Conservation (phyloP, 768 basidiomycete species). For the Megacollybia marginata region DNA sequence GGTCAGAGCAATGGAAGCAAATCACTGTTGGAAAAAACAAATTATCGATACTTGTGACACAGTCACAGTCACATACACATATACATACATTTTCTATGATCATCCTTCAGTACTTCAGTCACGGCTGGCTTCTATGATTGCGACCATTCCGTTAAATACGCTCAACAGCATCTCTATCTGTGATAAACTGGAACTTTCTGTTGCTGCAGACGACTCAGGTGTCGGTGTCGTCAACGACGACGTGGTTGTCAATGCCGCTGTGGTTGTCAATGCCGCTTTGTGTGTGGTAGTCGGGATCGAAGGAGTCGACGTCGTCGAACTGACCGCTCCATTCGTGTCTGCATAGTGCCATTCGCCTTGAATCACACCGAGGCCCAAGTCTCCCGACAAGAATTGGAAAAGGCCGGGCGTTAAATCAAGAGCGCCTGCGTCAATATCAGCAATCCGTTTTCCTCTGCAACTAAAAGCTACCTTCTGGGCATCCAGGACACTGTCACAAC, state of each 20-base stretch:
- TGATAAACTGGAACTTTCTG: too few relatives aligned
- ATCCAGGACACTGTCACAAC: constrained; percentile 49
- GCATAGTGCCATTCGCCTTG: constrained; percentile 41
- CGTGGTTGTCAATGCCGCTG: constrained; percentile 15
- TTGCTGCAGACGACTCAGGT: background rate
- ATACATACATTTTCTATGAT: too few relatives aligned
- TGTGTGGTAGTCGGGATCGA: constrained; percentile 6
- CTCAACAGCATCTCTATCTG: too few relatives aligned
- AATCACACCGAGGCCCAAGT: constrained; percentile 35
- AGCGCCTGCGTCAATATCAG: constrained; percentile 15
- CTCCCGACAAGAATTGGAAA: constrained; percentile 42
- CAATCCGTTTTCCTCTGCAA: too few relatives aligned
- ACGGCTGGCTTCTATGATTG: too few relatives aligned
- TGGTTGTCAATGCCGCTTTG: constrained; percentile 13
- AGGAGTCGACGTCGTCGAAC: constrained; percentile 15
- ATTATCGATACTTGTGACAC: too few relatives aligned
- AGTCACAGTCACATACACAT: too few relatives aligned
- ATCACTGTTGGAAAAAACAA: too few relatives aligned
- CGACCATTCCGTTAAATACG: too few relatives aligned
- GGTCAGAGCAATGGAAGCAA: too few relatives aligned
- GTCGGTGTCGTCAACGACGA: constrained; percentile 7
- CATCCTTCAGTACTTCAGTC: too few relatives aligned
- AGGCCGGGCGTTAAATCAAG: constrained; percentile 56
- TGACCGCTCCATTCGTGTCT: constrained; percentile 2
- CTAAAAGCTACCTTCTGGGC: constrained; percentile 30